Evolutionary conservation across 306 rosid genomes (phyloP).

Genomic region (Prosopis cineraria): DNA sequence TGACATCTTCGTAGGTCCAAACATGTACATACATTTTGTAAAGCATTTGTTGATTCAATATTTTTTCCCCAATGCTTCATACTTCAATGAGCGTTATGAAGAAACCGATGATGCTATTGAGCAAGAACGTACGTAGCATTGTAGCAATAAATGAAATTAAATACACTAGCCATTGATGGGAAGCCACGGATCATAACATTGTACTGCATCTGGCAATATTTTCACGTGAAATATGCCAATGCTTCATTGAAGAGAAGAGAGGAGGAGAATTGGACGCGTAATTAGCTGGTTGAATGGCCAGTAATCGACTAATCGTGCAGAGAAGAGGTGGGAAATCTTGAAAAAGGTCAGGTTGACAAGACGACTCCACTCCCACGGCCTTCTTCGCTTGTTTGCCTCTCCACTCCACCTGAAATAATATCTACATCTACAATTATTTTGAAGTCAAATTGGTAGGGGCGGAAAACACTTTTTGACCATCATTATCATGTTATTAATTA

Average conservation of each 20-base stretch:
- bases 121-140: too few species aligned
- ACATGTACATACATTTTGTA: not conserved
- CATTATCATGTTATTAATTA: not conserved
- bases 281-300: too few species aligned
- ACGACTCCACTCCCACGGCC: too few species aligned
- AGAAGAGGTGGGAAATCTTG: not conserved
- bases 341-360: not conserved
- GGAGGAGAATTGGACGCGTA: not conserved
- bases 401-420: not conserved
- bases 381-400: not conserved
- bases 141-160: not conserved
- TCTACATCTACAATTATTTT: not conserved
- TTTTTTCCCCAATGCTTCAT: not conserved
- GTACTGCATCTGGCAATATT: not conserved
- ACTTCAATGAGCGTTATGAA: not conserved
- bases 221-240: not conserved
- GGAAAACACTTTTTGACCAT: not conserved
- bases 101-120: not conserved
- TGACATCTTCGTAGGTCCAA: not conserved
- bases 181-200: not conserved
- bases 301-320: too few species aligned
- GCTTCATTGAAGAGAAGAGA: too few species aligned
- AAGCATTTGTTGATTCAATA: conserved; percentile 9
- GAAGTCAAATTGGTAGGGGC: not conserved
- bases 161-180: not conserved